phyloP scores from a whole-genome alignment of 345 rosid genomes.

The Eucalyptus caleyi region DNA sequence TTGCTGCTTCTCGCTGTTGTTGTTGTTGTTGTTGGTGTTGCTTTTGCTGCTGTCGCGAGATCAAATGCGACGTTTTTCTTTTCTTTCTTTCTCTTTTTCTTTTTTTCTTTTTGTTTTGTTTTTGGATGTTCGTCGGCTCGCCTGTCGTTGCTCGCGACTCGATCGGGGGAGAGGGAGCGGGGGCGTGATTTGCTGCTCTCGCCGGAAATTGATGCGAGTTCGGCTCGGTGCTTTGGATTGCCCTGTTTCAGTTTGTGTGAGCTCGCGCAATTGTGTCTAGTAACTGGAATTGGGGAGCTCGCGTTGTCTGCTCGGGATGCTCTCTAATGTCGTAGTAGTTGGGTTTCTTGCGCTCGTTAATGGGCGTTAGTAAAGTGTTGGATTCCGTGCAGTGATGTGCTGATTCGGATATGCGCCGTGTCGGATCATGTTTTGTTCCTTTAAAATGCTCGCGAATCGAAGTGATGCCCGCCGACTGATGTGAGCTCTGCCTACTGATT shows the following conservation, averaged over 20 bases:
- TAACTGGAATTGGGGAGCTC: not conserved
- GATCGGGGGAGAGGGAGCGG: not conserved
- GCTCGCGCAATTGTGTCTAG: not conserved
- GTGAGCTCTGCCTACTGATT: not conserved
- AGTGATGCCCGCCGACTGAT: not conserved
- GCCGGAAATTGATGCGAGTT: not conserved
- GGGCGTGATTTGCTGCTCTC: not conserved
- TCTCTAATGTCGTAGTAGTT: not conserved
- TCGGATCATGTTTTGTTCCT: not conserved
- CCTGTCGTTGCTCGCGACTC: not conserved
- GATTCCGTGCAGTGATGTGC: not conserved
- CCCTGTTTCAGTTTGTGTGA: not conserved
- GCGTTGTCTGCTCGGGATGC: not conserved
- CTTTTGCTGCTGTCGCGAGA: not conserved
- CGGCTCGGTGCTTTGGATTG: not conserved
- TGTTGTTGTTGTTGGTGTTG: not conserved
- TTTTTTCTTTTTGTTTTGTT: no score
- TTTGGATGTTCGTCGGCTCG: not conserved
- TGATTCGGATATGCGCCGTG: not conserved
- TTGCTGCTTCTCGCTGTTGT: not conserved
- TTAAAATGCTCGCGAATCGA: not conserved
- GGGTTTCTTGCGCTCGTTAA: not conserved
- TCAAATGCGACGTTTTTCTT: not conserved
- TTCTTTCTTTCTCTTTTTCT: not conserved
- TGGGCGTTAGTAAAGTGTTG: not conserved